phyloP scores from a whole-genome alignment of 768 basidiomycete species.

The Austroboletus eburneus region DNA sequence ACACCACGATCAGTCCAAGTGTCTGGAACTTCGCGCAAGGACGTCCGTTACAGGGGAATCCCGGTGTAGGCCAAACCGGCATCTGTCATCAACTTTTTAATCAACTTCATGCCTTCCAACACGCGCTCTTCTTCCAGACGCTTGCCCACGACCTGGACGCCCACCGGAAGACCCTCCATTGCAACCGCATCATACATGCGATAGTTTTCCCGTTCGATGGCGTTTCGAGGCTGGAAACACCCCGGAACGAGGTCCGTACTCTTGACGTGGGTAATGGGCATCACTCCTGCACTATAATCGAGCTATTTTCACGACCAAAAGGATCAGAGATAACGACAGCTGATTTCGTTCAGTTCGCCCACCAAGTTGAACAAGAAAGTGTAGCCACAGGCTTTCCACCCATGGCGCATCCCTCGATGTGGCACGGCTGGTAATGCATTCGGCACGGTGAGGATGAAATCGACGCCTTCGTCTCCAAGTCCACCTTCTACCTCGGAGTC shows the following conservation, averaged over 20 bases:
- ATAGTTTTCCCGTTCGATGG: constrained; percentile 38
- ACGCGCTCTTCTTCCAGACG: constrained; percentile 47
- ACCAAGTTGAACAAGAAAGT: constrained; percentile 69
- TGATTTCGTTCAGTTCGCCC: constrained; percentile 11
- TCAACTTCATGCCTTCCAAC: constrained; percentile 42
- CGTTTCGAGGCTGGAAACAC: constrained; percentile 30
- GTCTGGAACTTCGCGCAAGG: neutral
- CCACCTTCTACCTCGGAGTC: constrained; percentile 18
- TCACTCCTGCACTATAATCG: constrained; percentile 42
- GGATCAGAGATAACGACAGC: neutral
- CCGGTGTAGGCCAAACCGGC: constrained; percentile 23
- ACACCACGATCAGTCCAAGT: neutral
- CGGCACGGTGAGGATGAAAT: constrained; percentile 61
- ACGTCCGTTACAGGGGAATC: constrained; percentile 14
- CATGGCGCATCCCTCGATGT: constrained; percentile 49
- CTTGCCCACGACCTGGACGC: constrained; percentile 40
- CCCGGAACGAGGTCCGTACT: constrained; percentile 29
- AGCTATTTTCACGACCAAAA: constrained; percentile 23
- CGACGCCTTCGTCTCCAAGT: constrained; percentile 42
- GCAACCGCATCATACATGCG: constrained; percentile 37
- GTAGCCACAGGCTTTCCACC: constrained; percentile 57
- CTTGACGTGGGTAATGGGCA: constrained; percentile 42
- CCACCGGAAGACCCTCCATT: constrained; percentile 44
- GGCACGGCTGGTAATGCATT: constrained; percentile 59
- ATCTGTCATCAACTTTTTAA: constrained; percentile 28